Base-by-base conservation (phyloP, 2,329 filamentous ascomycete species). In the Triangularia verruculosa region DNA sequence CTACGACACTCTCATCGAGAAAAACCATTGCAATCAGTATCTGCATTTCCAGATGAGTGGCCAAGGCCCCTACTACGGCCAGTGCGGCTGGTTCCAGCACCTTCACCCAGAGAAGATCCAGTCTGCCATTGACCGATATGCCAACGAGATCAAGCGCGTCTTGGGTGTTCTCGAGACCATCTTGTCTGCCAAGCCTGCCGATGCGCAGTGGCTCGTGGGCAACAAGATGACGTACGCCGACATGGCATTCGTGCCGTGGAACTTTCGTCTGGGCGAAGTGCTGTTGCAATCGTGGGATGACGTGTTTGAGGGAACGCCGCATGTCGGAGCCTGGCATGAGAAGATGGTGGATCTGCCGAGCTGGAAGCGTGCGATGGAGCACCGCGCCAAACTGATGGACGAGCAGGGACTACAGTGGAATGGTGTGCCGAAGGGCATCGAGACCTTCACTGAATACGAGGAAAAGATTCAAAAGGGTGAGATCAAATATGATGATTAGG, bases 31-130 rank as follows among this genome's bases (percentile, higher is more conserved):
- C 27, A 61, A 61, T 2, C 63, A 68, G n/a, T 83, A 74, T 72
- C 69, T 80, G 12, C 71, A 76, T 62, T 83, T 80, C 68, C 79
- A 82, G 68, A 76, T 74, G 66, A 74, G 70, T 55, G 77, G 78
- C 5, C 75, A 80, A 68, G 79, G 77, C 0, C 79, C 79, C 0
- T 82, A 81, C 67, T 82, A 71, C 53, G 80, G 79, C 3, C 77
- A 81, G 66, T 65, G 64, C 2, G 67, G 61, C 7, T 78, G 77
- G 75, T 81, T 81, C 70, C 52, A 25, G 13, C 61, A 67, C 0
- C 72, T 73, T 12, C 75, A 78, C 34, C 39, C 55, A 0, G 65
- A 70, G 51, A 66, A 68, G 57, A n/a, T 70, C 13, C 65, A 52
- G 2, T 61, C 55, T 0, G 67, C 64, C 15, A 55, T 70, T n/a